Evolutionary conservation across 208 protist genomes (phyloP).

Genomic region (Trypanosoma avium): DNA sequence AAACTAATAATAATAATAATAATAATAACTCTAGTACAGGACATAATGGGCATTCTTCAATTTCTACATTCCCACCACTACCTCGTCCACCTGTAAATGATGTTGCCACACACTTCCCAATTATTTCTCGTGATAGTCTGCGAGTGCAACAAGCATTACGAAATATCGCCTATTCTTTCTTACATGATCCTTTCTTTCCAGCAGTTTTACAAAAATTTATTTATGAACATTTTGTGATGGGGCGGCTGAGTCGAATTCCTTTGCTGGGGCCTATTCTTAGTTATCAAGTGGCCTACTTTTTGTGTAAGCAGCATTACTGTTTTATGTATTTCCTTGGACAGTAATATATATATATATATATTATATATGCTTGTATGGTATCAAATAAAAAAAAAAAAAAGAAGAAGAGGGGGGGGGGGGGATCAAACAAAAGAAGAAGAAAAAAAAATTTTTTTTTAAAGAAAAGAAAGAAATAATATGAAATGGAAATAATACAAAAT

Average conservation of each 20-base stretch:
- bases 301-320: constrained; percentile 84
- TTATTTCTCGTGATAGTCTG: constrained; percentile 62
- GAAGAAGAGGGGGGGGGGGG: not conserved
- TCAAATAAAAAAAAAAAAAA: constrained; percentile 10
- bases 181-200: constrained; percentile 85
- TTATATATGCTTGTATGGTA: not conserved
- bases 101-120: constrained; percentile 17
- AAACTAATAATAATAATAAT: not conserved
- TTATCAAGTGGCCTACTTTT: constrained; percentile 67
- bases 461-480: too few species aligned
- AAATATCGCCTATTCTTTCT: constrained; percentile 47
- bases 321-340: constrained; percentile 81
- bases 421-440: too few species aligned
- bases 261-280: constrained; percentile 58
- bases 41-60: not conserved
- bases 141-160: constrained; percentile 67
- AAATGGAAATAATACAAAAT: too few species aligned
- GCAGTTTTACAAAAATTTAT: constrained; percentile 66
- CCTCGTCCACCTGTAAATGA: constrained; percentile 11
- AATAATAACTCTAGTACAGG: not conserved
- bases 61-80: not conserved
- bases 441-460: too few species aligned
- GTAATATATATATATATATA: constrained; percentile 21
- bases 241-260: constrained; percentile 73
- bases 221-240: constrained; percentile 59